Percentiles rank a stretch among this genome's conserved stretches.
phyloP scores from a whole-genome alignment of 306 rosid genomes.

The Lathyrus tuberosus region DNA sequence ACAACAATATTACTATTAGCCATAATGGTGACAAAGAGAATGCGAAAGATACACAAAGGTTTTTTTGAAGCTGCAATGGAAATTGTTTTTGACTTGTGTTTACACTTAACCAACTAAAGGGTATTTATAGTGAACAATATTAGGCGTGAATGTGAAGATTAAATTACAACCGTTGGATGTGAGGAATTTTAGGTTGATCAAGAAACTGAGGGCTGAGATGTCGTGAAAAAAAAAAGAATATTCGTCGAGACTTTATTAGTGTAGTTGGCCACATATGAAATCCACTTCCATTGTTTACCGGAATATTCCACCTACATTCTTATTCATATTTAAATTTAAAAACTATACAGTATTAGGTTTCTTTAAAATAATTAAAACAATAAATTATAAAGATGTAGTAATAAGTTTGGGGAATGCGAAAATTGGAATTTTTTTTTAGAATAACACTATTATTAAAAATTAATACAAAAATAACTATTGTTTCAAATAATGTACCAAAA shows the following conservation, averaged over 20 bases:
- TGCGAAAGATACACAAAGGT: background rate
- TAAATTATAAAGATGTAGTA: too few relatives aligned
- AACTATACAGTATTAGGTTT: too few relatives aligned
- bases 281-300: background rate
- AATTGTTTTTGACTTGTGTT: background rate
- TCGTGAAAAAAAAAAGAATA: constrained; percentile 38
- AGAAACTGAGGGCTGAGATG: constrained; percentile 5
- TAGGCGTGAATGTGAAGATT: background rate
- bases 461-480: too few relatives aligned
- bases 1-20: constrained; percentile 44
- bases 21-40: constrained; percentile 42
- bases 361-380: too few relatives aligned
- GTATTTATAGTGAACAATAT: too few relatives aligned
- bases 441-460: too few relatives aligned
- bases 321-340: too few relatives aligned
- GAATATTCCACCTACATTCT: too few relatives aligned
- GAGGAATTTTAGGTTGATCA: constrained; percentile 4
- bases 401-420: too few relatives aligned
- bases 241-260: constrained; percentile 37
- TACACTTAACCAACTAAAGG: too few relatives aligned
- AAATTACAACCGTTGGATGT: constrained; percentile 31
- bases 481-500: too few relatives aligned
- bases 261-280: constrained; percentile 15
- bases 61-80: background rate
- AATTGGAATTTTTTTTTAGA: too few relatives aligned